These are phyloP conservation scores for Niveomyces coronatus DNA, from an alignment of 2,329 filamentous ascomycete genomes.

Conservation along the genomic window DNA sequence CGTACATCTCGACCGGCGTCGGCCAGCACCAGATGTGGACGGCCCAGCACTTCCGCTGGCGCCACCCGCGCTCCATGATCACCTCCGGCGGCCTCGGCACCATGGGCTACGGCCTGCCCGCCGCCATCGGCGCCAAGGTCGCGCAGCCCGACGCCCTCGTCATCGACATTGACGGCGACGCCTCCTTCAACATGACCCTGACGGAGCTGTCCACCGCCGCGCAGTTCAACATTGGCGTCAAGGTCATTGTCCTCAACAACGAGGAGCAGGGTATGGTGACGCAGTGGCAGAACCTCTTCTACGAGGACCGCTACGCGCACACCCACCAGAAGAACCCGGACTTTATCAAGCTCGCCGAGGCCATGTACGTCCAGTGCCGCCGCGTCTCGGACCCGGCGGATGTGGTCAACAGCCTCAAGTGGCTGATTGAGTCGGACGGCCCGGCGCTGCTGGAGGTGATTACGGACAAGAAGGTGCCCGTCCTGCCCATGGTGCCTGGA, in stretches of 20 bases:
- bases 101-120: constrained; percentile 92
- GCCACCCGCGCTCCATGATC: constrained; percentile 84
- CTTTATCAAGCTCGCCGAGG: constrained; percentile 83
- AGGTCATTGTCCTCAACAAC: constrained; percentile 92
- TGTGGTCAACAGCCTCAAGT: constrained; percentile 66
- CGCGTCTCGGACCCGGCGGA: constrained; percentile 66
- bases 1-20: constrained; percentile 86
- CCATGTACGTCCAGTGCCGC: constrained; percentile 76
- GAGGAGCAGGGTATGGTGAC: constrained; percentile 96
- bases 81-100: constrained; percentile 80
- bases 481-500: constrained; percentile 93
- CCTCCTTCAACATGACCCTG: constrained; percentile 98
- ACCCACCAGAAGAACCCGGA: constrained; percentile 86
- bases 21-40: constrained; percentile 99
- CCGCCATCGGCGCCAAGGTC: constrained; percentile 92
- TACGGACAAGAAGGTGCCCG: constrained; percentile 84
- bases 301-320: constrained; percentile 78
- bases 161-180: constrained; percentile 93
- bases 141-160: constrained; percentile 67
- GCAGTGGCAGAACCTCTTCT: constrained; percentile 93
- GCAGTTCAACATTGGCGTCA: constrained; percentile 94
- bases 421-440: constrained; percentile 84
- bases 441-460: constrained; percentile 87
- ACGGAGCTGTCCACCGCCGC: constrained; percentile 88
- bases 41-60: constrained; percentile 94